These are phyloP conservation scores for Didymella exigua DNA, from an alignment of 2,329 filamentous ascomycete genomes.

Conservation along the genomic window DNA sequence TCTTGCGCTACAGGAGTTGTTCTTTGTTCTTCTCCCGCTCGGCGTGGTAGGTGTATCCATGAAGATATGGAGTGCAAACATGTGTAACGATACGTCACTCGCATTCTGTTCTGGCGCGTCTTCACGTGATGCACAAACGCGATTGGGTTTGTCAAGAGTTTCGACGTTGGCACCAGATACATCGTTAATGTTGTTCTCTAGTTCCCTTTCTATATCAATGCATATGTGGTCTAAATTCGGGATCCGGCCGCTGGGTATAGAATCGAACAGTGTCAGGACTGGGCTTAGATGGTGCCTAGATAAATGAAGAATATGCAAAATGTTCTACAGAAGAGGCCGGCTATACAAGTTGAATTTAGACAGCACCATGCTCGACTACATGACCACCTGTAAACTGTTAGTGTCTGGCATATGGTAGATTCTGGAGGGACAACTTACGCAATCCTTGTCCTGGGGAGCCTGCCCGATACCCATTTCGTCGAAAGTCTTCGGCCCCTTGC, in stretches of 20 bases:
- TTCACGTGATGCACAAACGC: conserved; percentile 7
- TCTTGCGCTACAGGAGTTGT: neutral
- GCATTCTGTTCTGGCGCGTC: neutral
- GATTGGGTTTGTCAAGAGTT: neutral
- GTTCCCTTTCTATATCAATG: conserved; percentile 1
- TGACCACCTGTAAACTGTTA: conserved; percentile 34
- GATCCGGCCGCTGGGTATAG: conserved; percentile 7
- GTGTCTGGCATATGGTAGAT: neutral
- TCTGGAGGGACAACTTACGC: conserved; percentile 65
- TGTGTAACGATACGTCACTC: neutral
- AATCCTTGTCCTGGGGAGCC: conserved; percentile 84
- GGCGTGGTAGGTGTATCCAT: too few species aligned
- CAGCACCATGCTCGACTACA: conserved; percentile 24
- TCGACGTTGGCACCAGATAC: neutral
- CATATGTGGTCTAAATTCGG: neutral
- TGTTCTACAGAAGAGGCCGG: conserved; percentile 18
- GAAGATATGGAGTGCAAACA: neutral
- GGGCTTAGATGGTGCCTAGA: conserved; percentile 8
- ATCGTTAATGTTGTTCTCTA: neutral
- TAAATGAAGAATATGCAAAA: conserved; percentile 17
- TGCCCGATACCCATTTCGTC: conserved; percentile 96
- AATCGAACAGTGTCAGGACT: conserved; percentile 19
- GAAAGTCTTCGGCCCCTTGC: conserved; percentile 90
- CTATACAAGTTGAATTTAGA: conserved; percentile 25
- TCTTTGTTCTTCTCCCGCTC: neutral